Conservation (phyloP, 345 rosid genomes). For the Populus ilicifolia region DNA sequence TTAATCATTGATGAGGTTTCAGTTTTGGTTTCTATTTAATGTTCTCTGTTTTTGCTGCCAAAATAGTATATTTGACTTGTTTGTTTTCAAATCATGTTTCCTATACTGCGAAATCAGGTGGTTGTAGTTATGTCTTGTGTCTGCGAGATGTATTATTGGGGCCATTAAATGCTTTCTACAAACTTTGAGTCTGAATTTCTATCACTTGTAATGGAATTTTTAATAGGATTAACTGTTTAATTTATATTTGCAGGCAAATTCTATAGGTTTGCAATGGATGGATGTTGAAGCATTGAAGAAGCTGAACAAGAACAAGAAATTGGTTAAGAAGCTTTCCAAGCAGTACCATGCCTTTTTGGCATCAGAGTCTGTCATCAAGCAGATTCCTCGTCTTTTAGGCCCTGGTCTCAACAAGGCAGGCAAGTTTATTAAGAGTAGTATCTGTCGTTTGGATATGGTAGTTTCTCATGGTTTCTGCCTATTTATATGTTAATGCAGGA, state of each 20-base stretch:
- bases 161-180: too few species aligned
- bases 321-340: conserved; percentile 42
- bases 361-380: conserved; percentile 42
- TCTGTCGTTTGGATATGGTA: not conserved
- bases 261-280: conserved; percentile 33
- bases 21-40: too few species aligned
- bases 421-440: not conserved
- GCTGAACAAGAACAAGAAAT: conserved; percentile 41
- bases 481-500: conserved; percentile 16
- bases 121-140: too few species aligned
- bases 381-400: conserved; percentile 42
- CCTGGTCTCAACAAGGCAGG: conserved; percentile 51
- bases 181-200: not conserved
- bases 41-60: too few species aligned
- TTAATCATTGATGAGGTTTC: not conserved
- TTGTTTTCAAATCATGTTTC: not conserved
- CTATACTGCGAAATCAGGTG: not conserved
- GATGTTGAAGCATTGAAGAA: conserved; percentile 41
- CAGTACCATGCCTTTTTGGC: conserved; percentile 40
- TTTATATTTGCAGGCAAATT: conserved; percentile 18
- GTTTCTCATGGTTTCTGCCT: not conserved
- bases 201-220: not conserved
- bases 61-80: too few species aligned
- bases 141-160: too few species aligned
- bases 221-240: not conserved